phyloP scores from a whole-genome alignment of 2,329 filamentous ascomycete genomes.

The Bipolaris cookei region DNA sequence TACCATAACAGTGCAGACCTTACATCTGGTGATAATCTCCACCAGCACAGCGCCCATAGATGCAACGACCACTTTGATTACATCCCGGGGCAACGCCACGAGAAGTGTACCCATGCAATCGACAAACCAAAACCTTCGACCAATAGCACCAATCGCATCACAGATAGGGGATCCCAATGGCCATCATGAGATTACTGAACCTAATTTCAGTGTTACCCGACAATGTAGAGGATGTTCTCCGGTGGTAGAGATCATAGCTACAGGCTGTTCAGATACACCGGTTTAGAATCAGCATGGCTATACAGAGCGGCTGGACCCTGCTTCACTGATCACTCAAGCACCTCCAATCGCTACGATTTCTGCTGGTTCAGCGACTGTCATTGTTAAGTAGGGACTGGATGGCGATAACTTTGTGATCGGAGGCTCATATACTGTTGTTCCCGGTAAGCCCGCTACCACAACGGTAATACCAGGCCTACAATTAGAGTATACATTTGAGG shows the following conservation, averaged over 20 bases:
- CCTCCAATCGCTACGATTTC: conserved; percentile 22
- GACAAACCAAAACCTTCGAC: conserved; percentile 32
- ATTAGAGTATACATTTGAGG: conserved; percentile 37
- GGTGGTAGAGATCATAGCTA: conserved; percentile 34
- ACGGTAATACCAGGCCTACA: conserved; percentile 33
- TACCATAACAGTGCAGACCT: conserved; percentile 7
- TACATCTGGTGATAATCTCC: conserved; percentile 11
- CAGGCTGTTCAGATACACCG: conserved; percentile 32
- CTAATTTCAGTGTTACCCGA: conserved; percentile 35
- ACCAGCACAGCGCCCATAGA: conserved; percentile 7
- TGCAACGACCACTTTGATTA: background rate
- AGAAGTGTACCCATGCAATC: conserved; percentile 23
- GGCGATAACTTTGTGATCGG: conserved; percentile 27
- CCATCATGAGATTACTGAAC: conserved; percentile 42
- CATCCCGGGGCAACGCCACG: conserved; percentile 11
- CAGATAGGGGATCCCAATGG: conserved; percentile 36
- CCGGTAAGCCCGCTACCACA: conserved; percentile 29
- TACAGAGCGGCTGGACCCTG: background rate
- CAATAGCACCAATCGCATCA: conserved; percentile 33
- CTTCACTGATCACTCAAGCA: conserved; percentile 5
- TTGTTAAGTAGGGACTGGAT: conserved; percentile 23
- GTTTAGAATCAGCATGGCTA: conserved; percentile 29
- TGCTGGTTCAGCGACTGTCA: conserved; percentile 23
- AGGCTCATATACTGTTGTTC: conserved; percentile 27
- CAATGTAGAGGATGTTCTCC: conserved; percentile 39